Conservation (phyloP, 495 filamentous ascomycete species). For the Penicillium mononematosum region DNA sequence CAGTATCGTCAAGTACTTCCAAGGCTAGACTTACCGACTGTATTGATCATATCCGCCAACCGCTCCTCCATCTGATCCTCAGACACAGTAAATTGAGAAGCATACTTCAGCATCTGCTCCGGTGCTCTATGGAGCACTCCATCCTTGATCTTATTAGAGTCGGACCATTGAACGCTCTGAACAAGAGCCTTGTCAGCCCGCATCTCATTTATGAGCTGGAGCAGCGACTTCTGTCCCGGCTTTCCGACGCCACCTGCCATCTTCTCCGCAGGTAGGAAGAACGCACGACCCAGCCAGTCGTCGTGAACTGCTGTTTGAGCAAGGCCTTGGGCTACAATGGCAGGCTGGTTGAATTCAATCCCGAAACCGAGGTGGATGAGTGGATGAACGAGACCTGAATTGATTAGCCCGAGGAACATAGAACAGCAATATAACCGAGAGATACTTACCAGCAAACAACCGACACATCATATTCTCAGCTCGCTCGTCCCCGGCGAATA, state of each 20-base stretch:
- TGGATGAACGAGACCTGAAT: constrained; percentile 69
- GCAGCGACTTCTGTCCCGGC: constrained; percentile 47
- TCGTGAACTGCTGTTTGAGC: constrained; percentile 70
- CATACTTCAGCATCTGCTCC: constrained; percentile 60
- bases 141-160: constrained; percentile 64
- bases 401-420: constrained; percentile 4
- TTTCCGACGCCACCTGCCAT: constrained; percentile 36
- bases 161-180: constrained; percentile 46
- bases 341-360: constrained; percentile 75
- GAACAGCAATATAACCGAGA: not conserved
- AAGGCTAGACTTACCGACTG: constrained; percentile 41
- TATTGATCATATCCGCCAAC: constrained; percentile 75
- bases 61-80: constrained; percentile 63
- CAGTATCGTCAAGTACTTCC: not conserved
- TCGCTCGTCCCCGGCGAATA: constrained; percentile 61
- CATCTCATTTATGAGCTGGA: constrained; percentile 60
- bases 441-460: constrained; percentile 51
- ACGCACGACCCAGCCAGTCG: constrained; percentile 43
- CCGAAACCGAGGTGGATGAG: constrained; percentile 84
- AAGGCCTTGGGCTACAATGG: constrained; percentile 76
- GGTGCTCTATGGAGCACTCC: constrained; percentile 61
- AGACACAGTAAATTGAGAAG: constrained; percentile 57
- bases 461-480: constrained; percentile 62
- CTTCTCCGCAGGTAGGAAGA: constrained; percentile 56
- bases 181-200: constrained; percentile 53